Percentiles rank a stretch among this genome's conserved stretches.
These are phyloP conservation scores for Chamaecrista fasciculata DNA, from an alignment of 306 rosid species.

Conservation along the genomic window DNA sequence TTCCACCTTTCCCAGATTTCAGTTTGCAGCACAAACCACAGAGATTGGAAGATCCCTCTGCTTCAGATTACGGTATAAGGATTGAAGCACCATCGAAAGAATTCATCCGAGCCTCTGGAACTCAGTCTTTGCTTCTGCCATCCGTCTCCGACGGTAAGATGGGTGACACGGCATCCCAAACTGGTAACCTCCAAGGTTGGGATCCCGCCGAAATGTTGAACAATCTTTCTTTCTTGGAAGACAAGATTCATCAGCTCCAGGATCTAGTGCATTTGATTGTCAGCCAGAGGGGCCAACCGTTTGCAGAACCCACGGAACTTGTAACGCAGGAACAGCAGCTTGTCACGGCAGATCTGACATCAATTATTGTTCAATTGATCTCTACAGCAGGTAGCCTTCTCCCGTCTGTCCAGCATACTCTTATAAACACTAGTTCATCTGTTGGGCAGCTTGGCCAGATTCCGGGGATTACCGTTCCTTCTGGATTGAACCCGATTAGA, in stretches of 20 bases:
- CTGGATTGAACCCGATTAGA: slow-evolving; percentile 37
- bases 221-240: slow-evolving; percentile 80
- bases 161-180: slow-evolving; percentile 35
- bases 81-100: slow-evolving; percentile 57
- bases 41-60: slow-evolving; percentile 48
- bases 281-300: slow-evolving; percentile 60
- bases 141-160: slow-evolving; percentile 44
- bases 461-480: slow-evolving; percentile 42
- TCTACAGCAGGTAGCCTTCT: slow-evolving; percentile 96
- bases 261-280: slow-evolving; percentile 74
- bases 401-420: slow-evolving; percentile 65
- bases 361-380: slow-evolving; percentile 84
- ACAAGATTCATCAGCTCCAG: slow-evolving; percentile 93
- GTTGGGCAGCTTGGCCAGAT: slow-evolving; percentile 54
- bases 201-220: slow-evolving; percentile 70
- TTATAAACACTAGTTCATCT: slow-evolving; percentile 40
- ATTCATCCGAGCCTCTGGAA: slow-evolving; percentile 42
- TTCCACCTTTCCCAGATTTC: slow-evolving; percentile 43
- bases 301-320: slow-evolving; percentile 64
- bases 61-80: slow-evolving; percentile 42
- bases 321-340: slow-evolving; percentile 86
- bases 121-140: slow-evolving; percentile 33
- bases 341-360: slow-evolving; percentile 84
- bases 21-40: slow-evolving; percentile 28
- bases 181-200: slow-evolving; percentile 65